A percentile compares a stretch with the other conserved stretches of the same genome.
Conservation (phyloP, 345 rosid species). For the Odontarrhena argentea region DNA sequence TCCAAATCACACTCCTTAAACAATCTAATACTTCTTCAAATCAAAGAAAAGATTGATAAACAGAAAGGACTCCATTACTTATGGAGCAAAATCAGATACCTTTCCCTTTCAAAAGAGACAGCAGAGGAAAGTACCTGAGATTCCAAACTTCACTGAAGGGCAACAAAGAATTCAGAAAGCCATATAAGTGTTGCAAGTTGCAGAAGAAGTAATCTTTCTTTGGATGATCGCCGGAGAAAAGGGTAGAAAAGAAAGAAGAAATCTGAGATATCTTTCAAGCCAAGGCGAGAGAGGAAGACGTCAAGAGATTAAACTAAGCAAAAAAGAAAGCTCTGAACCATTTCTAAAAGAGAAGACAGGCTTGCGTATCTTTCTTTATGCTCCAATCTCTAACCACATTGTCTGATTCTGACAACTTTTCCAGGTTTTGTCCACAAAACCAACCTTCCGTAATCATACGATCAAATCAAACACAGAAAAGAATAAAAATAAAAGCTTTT, state of each 20-base stretch:
- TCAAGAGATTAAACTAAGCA: conserved; percentile 15
- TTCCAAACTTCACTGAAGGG: conserved; percentile 41
- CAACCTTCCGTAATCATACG: conserved; percentile 29
- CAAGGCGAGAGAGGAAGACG: conserved; percentile 40
- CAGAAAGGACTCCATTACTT: conserved; percentile 21
- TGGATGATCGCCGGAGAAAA: conserved; percentile 40
- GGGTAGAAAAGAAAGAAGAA: conserved; percentile 4
- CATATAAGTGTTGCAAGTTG: conserved; percentile 24
- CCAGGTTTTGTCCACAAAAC: conserved; percentile 28
- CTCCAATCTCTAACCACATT: conserved; percentile 38
- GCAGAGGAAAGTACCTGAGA: conserved; percentile 31
- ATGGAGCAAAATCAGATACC: conserved; percentile 23
- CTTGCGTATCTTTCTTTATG: conserved; percentile 12
- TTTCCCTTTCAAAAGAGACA: conserved; percentile 26
- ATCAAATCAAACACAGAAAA: conserved; percentile 5
- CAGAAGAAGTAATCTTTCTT: conserved; percentile 43
- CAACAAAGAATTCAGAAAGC: conserved; percentile 35
- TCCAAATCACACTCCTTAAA: conserved; percentile 29
- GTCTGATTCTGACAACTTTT: conserved; percentile 43
- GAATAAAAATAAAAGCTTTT: conserved; percentile 25
- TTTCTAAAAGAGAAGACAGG: conserved; percentile 17
- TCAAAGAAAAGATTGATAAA: conserved; percentile 6
- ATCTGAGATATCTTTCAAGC: conserved; percentile 46
- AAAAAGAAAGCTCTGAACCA: conserved; percentile 20
- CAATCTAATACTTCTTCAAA: conserved; percentile 19